Base-by-base conservation (phyloP, 257 asterid species). In the Salvia splendens region DNA sequence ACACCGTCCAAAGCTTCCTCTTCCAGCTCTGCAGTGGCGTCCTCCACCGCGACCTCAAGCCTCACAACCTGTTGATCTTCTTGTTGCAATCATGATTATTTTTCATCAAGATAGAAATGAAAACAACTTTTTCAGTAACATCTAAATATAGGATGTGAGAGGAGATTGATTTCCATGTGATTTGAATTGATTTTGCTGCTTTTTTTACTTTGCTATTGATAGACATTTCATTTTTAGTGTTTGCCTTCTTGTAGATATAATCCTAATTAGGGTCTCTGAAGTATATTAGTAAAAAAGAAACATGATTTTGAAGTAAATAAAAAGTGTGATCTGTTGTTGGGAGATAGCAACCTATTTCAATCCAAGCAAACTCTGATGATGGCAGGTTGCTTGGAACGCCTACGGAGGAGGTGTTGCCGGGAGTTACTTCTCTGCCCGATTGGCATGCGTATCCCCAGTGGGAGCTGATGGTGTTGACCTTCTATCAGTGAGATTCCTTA, bases 371-470 rank as follows among this genome's bases (percentile, higher is more conserved):
- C 9, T 30, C 54, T 60, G 15, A 47, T 78, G 50, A 20, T 49
- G 45, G 69, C 61, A 91, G 97, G 88, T 62, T 92, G 83, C 78
- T 93, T 62, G 98, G 98, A 74, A 93, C 98, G 10, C 98, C 98
- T 51, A 84, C 80, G 16, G 97, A 93, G 74, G 73, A 82, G 73
- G 73, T 81, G 12, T 93, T 97, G 98, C 97, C 98, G 0, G 97
- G 96, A 67, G 97, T 93, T 33, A 75, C 56, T 70, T 80, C 91
- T 28, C 81, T 93, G 67, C 63, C 89, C 16, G 97, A 93, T 78
- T 93, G 98, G 98, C 98, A 93, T 75, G 94, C 80, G 63, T 93
- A 93, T 75, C 98, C 98, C 35, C 82, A 75, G 47, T 93, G 98
- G 98, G 98, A 40, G 82, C 92, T 58, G 94, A 86, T 38, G 99